Conservation (phyloP, 495 filamentous ascomycete species). For the Aspergillus cavernicola region DNA sequence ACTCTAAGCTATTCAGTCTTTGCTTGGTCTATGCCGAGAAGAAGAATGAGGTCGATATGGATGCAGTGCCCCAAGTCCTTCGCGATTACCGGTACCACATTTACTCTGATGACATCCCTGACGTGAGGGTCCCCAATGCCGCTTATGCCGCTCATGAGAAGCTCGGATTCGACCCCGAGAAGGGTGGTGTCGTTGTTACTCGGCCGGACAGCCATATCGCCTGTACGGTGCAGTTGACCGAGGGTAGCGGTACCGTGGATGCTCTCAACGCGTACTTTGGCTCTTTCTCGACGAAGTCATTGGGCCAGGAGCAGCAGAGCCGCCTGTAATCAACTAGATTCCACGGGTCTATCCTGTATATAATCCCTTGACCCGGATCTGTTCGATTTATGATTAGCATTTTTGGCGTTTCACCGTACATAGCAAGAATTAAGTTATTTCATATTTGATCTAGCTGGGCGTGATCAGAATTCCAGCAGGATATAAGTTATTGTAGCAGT, state of each 20-base stretch:
- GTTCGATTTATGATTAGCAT: constrained; percentile 27
- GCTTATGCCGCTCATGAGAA: constrained; percentile 77
- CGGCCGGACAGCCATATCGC: constrained; percentile 85
- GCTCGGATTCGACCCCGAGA: constrained; percentile 72
- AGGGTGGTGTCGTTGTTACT: constrained; percentile 75
- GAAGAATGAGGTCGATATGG: constrained; percentile 62
- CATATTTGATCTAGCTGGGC: not conserved
- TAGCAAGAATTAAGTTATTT: constrained; percentile 10
- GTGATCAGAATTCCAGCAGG: no score
- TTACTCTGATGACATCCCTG: constrained; percentile 82
- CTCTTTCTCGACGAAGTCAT: constrained; percentile 51
- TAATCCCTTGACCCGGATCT: constrained; percentile 20
- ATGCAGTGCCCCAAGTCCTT: constrained; percentile 61
- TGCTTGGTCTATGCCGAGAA: constrained; percentile 66
- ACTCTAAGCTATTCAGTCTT: constrained; percentile 75
- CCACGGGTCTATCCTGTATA: constrained; percentile 16
- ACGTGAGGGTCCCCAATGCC: constrained; percentile 63
- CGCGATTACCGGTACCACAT: constrained; percentile 76
- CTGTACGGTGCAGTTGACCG: constrained; percentile 64
- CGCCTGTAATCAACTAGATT: constrained; percentile 30
- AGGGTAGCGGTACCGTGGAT: constrained; percentile 74
- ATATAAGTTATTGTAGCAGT: no score
- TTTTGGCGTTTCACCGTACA: constrained; percentile 29
- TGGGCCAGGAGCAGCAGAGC: constrained; percentile 41
- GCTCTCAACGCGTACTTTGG: constrained; percentile 81